phyloP scores from a whole-genome alignment of 2,329 filamentous ascomycete genomes.

The Phyllosticta citribraziliensis region DNA sequence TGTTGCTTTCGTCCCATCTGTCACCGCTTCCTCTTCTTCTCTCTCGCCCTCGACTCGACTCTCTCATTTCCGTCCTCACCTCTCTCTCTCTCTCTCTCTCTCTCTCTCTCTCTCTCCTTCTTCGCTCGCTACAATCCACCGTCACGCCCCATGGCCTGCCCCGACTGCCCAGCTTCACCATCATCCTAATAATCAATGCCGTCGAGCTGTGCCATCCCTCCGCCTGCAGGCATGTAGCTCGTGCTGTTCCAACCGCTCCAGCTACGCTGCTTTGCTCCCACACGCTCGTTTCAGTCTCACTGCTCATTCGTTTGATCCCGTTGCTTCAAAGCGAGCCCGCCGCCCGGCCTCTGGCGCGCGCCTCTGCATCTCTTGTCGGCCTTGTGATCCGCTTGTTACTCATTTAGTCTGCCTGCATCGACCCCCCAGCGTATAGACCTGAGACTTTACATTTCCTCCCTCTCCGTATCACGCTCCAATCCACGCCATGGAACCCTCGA shows the following conservation, averaged over 20 bases:
- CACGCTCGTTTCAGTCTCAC: slow-evolving; percentile 21
- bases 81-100: neutral
- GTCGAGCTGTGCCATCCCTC: neutral
- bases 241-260: slow-evolving; percentile 1
- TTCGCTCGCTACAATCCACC: neutral
- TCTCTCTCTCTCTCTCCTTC: slow-evolving; percentile 1
- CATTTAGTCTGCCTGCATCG: slow-evolving; percentile 26
- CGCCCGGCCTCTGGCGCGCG: slow-evolving; percentile 9
- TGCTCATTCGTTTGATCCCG: slow-evolving; percentile 20
- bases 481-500: slow-evolving; percentile 32
- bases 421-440: slow-evolving; percentile 11
- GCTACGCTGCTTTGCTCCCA: slow-evolving; percentile 7
- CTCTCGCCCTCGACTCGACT: neutral
- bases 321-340: slow-evolving; percentile 14
- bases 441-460: slow-evolving; percentile 19
- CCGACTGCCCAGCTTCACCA: neutral
- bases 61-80: neutral
- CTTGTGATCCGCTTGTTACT: slow-evolving; percentile 24
- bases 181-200: neutral
- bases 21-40: neutral
- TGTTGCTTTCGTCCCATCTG: neutral
- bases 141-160: neutral
- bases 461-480: slow-evolving; percentile 16
- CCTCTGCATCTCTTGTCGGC: slow-evolving; percentile 15
- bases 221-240: slow-evolving; percentile 11